Evolutionary conservation across 352 stramenopile genomes (phyloP), one percentile per base, ranked within the genome.

Genomic region (Phytophthora pluvialis): DNA sequence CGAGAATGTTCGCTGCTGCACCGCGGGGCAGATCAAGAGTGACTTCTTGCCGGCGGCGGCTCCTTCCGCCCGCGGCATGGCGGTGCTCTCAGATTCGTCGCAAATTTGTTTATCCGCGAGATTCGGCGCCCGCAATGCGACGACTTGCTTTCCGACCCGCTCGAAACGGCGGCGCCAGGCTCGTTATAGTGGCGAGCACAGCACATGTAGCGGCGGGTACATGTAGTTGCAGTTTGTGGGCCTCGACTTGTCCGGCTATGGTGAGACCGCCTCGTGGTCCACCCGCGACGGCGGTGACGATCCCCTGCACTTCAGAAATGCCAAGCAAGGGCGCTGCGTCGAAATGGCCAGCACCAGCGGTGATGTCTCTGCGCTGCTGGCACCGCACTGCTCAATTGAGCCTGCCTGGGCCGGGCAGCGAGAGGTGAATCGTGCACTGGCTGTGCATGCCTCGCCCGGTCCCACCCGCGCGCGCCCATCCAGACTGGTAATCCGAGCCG

Each of bases 81-180:
- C 48, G 13, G n/a, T 12, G 31, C 8, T 15, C 11, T n/a, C 31
- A 60, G 62, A 70, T 59, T 65, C 40, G 54, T 51, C 46, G 54
- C n/a, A 45, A 54, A 39, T 57, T 38, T 66, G 46, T 43, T 59
- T 58, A 58, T 52, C 32, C 16, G 43, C 54, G 46, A 70, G 56
- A 70, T 70, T 67, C 63, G 38, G 46, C 15, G 56, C 12, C 10
- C 29, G 63, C 55, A 70, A 70, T 40, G 5, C 26, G 55, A 66
- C 62, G 40, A 64, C n/a, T 40, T 35, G 3, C 28, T 28, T 61
- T 52, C 33, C 55, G 45, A 63, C 54, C 40, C 43, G 21, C 40
- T 52, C 53, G 42, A 61, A 43, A 60, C 42, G 12, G 21, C 50
- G 29, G 12, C 11, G 28, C 21, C 18, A 53, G 28, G n/a, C 12